Evolutionary conservation across 2,329 filamentous ascomycete species (phyloP), one percentile per base, ranked within the genome.

Genomic region (Paracamarosporium sp.): DNA sequence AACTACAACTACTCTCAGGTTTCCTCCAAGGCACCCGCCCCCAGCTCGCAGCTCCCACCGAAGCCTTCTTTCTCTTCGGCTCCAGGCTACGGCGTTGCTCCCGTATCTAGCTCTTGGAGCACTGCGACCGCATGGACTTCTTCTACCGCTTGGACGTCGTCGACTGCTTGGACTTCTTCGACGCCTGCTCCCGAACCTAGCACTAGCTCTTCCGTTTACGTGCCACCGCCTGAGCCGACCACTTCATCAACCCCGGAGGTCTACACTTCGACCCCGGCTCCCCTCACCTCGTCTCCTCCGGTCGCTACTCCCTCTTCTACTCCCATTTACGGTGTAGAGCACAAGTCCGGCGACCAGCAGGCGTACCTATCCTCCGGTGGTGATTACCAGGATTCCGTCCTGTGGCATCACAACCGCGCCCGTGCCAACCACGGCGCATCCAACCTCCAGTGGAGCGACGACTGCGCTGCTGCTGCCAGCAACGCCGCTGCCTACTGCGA

Each of bases 391-490:
- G 64, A 66, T 43, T 64, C 69, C 12, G 62, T 75, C 17, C 61
- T 94, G 48, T 82, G 88, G 68, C 86, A 91, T 74, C 95, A 98
- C 88, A 97, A 97, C 81, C 70, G 89, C 52, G 91, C 95, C 80
- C 93, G 95, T 62, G 76, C 82, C 71, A 96, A 95, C 81, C 92
- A 97, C 84, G 89, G 89, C 17, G 87, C 87, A 33, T 71, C 78
- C 22, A 83, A 80, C 43, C 72, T 97, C 44, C 73, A 70, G 50
- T 98, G 91, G 90, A 84, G 88, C 67, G 71, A 80, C 92, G 53
- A 90, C 87, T 53, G 72, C 74, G 54, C 80, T 30, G 11, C 43
- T 1, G 67, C 88, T 52, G 92, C 92, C 58, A 70, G 83, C 28
- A 82, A 75, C 31, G 96, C 93, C 77, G 81, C 84, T 40, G 94